Evolutionary conservation across 2,329 filamentous ascomycete genomes (phyloP), one percentile per base, ranked within the genome.

Genomic region (Immersiporthe knoxdaviesiana): DNA sequence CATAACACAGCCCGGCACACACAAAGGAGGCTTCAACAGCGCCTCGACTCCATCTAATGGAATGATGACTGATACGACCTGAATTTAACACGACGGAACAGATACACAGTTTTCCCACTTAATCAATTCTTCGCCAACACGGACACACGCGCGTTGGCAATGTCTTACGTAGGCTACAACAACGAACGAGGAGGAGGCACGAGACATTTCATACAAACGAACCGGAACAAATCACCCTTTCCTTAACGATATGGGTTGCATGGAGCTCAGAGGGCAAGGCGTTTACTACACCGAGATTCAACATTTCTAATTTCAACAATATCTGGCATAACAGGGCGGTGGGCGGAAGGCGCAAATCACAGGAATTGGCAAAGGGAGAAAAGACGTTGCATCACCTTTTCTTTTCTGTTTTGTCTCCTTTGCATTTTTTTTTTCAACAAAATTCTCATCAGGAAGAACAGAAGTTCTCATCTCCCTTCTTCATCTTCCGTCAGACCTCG

Each of bases 181-280:
- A 3, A 21, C 35, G 4, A 35, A 35, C 35, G n/a, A 44, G 16
- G 44, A n/a, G 21, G 41, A 60, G 56, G 27, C 12, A 44, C 61
- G 61, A 32, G 44, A 59, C 16, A 68, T n/a, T n/a, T n/a, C 18
- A 63, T 18, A 71, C 56, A 56, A 32, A 44, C 37, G 8, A 24
- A 24, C n/a, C 16, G 18, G 11, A 32, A 60, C 5, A 35, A 63
- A 24, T 50, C 37, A 61, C 69, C 69, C 61, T 72, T 67, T 71
- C 63, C 75, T 73, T 77, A 77, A 76, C 76, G 75, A 73, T 75
- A 74, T 75, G 75, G 73, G 61, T 79, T 76, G 78, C 76, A 77
- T 76, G 75, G 75, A 60, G 75, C 75, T 75, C 74, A 47, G 61
- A 74, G 63, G 70, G 73, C 72, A 66, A 70, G 71, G 68, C 72